Percentiles rank a stretch among this genome's conserved stretches.
phyloP scores from a whole-genome alignment of 345 rosid species.

The Syzygium grande region DNA sequence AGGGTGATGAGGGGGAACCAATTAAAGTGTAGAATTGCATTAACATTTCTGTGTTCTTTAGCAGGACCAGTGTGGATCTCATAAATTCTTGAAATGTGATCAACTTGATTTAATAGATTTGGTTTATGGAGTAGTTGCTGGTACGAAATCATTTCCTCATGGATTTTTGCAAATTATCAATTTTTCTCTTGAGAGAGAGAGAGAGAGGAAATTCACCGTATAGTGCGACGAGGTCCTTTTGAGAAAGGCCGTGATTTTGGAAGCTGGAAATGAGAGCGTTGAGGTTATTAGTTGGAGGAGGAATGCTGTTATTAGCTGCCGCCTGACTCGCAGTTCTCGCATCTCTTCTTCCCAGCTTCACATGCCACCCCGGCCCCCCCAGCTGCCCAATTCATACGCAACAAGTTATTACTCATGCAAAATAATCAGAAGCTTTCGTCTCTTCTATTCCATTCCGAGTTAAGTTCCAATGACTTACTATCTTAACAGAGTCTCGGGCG shows the following conservation, averaged over 20 bases:
- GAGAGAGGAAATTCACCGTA: conserved; percentile 32
- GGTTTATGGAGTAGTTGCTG: background rate
- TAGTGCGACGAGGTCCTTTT: conserved; percentile 74
- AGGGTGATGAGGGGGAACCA: background rate
- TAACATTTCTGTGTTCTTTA: background rate
- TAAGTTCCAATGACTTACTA: conserved; percentile 4
- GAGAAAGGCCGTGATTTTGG: conserved; percentile 59
- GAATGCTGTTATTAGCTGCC: conserved; percentile 74
- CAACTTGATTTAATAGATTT: background rate
- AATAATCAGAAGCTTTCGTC: background rate
- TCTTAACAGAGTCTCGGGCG: conserved; percentile 37
- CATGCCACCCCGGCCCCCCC: conserved; percentile 74
- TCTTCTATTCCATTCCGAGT: background rate
- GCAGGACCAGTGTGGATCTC: background rate
- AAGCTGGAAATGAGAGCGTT: conserved; percentile 49
- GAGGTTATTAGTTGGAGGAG: conserved; percentile 54
- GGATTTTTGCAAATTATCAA: background rate
- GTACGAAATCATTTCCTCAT: background rate
- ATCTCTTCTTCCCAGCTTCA: conserved; percentile 90
- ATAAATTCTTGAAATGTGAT: background rate
- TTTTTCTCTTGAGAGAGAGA: no score
- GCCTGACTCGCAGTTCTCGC: conserved; percentile 65
- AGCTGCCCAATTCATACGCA: conserved; percentile 29
- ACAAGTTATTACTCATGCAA: background rate
- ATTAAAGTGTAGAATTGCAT: background rate